Base-by-base conservation (phyloP, 2,329 filamentous ascomycete genomes). In the Fusarium sp. region DNA sequence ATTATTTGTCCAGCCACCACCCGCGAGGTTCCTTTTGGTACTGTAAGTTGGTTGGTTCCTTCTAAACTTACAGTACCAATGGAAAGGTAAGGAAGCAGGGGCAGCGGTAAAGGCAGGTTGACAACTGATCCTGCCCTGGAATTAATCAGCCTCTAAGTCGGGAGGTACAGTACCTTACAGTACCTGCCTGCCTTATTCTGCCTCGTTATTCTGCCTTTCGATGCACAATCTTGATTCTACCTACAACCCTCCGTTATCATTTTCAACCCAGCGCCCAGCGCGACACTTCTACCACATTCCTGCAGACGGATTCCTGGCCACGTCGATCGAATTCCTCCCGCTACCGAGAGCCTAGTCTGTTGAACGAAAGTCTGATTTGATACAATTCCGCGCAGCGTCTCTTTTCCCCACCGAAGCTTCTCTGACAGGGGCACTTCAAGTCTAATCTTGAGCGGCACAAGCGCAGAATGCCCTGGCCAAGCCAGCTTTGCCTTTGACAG, bases 291-390 rank as follows among this genome's bases (percentile, higher is more conserved):
- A 31, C 28, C 28, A 13, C 28, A 28, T 34, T 51, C 26, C 14
- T n/a, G 39, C 56, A 59, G 39, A 50, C 28, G 50, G 40, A 62
- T 52, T 51, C 42, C 43, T 31, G 46, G 24, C 19, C 47, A 43
- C 19, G 49, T 46, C 57, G 49, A 67, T 69, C 49, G 44, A 52
- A 59, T 67, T 67, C 57, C 62, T 69, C 57, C 57, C 62, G 66
- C 45, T 59, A 69, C 66, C 57, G 66, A 69, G 45, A 38, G 43
- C 61, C 64, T 61, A 69, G 45, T 51, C 24, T 43, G 39, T 49
- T 45, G 34, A 26, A 38, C 42, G 44, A 31, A 13, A 31, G 28
- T 31, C 10, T 31, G 26, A 33, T 38, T 39, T 31, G 15, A 49
- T 13, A 19, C 17, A 22, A 44, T 24, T 31, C 31, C 22, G 31